phyloP scores from a whole-genome alignment of 2,329 filamentous ascomycete genomes.

The Colletotrichum falcatum region DNA sequence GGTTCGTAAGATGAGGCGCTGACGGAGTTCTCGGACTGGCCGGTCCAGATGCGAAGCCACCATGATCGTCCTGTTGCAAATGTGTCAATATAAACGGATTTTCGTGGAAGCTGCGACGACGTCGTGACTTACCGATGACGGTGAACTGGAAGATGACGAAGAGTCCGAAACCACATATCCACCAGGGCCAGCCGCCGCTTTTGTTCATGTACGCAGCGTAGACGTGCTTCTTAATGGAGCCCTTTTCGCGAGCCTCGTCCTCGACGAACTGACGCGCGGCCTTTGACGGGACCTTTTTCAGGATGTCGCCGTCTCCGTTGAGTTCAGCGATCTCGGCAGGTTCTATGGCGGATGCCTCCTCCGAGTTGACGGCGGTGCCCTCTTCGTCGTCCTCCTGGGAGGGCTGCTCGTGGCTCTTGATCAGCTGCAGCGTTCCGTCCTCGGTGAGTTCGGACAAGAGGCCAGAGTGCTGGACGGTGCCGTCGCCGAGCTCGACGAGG shows the following conservation, averaged over 20 bases:
- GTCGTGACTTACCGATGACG: constrained; percentile 59
- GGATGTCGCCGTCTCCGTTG: constrained; percentile 52
- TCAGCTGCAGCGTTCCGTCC: constrained; percentile 66
- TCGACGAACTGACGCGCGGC: constrained; percentile 78
- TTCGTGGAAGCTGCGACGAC: neutral
- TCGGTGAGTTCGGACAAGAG: constrained; percentile 72
- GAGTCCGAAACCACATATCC: constrained; percentile 64
- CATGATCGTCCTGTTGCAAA: constrained; percentile 64
- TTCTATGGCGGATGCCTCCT: constrained; percentile 56
- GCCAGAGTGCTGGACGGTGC: constrained; percentile 73
- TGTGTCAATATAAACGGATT: constrained; percentile 19
- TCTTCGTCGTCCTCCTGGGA: constrained; percentile 62
- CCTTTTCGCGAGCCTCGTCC: constrained; percentile 78
- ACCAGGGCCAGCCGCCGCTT: constrained; percentile 73
- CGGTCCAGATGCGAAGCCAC: constrained; percentile 75
- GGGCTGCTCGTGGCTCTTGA: constrained; percentile 67
- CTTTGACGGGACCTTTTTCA: constrained; percentile 65
- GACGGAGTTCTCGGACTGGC: constrained; percentile 51
- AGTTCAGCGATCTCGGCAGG: constrained; percentile 47
- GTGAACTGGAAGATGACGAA: constrained; percentile 68
- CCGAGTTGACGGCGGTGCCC: constrained; percentile 67
- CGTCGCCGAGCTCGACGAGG: constrained; percentile 78
- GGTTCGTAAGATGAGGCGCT: constrained; percentile 43
- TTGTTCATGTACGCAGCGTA: constrained; percentile 76
- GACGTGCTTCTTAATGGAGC: constrained; percentile 75